Evolutionary conservation across 257 asterid genomes (phyloP).

Genomic region (Verbena officinalis): DNA sequence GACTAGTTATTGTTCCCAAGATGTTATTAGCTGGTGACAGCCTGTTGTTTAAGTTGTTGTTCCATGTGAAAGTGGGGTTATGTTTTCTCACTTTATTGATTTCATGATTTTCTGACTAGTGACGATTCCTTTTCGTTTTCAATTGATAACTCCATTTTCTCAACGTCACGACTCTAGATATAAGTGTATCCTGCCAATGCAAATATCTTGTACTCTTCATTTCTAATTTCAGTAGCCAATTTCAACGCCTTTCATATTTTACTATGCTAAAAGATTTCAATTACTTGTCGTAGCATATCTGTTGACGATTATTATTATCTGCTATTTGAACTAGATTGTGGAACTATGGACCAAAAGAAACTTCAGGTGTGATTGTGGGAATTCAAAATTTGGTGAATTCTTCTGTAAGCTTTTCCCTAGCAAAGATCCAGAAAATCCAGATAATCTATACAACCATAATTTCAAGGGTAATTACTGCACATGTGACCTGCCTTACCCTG

Average conservation of each 20-base stretch:
- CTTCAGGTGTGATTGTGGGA: slow-evolving; percentile 98
- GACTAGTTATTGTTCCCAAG: no score
- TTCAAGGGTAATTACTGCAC: slow-evolving; percentile 95
- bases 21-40: no score
- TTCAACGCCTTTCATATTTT: not conserved
- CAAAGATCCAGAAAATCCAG: slow-evolving; percentile 78
- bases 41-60: no score
- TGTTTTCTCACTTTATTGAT: no score
- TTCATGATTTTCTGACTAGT: no score
- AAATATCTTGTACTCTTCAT: not conserved
- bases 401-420: slow-evolving; percentile 83
- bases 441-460: slow-evolving; percentile 81
- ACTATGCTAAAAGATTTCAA: not conserved
- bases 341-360: slow-evolving; percentile 98
- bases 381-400: slow-evolving; percentile 87
- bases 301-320: slow-evolving; percentile 28
- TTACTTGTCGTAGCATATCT: not conserved
- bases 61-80: no score
- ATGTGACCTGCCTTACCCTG: slow-evolving; percentile 89
- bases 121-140: no score
- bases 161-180: no score
- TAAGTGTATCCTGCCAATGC: no score
- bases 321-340: slow-evolving; percentile 59
- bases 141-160: no score
- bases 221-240: not conserved